Base-by-base conservation (phyloP, 2,329 filamentous ascomycete genomes). In the Aspergillus sp. region DNA sequence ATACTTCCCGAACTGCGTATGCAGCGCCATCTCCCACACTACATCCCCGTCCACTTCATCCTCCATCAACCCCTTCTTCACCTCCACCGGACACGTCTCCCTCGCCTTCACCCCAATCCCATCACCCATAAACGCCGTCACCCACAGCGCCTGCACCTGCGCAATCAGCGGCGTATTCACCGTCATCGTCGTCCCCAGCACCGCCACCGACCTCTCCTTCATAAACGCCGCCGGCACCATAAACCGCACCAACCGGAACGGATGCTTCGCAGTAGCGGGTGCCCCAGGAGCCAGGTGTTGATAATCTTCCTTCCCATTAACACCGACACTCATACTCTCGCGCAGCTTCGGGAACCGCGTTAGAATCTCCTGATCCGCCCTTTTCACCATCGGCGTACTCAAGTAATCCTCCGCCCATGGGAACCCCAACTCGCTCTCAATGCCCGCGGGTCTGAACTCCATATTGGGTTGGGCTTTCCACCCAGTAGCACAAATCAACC, bases 1-100 rank as follows among this genome's bases (percentile, higher is more conserved):
- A 83, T 88, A 88, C 64, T 82, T 86, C 4, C 88, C 88, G 71
- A 89, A 94, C 39, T 89, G 85, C 19, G 83, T 86, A 69, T 89
- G 81, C 50, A 92, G 76, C 23, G 87, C 82, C 0, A 88, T 85
- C 66, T 89, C 82, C 67, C 77, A 79, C 3, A 77, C 74, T 10
- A 87, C 54, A 71, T 77, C 66, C 11, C 69, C 58, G 8, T 69
- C 64, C 0, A 54, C 55, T 5, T 30, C n/a, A 25, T 10, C 17
- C 10, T 36, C 6, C 2, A 17, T 8, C 8, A 39, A n/a, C 6
- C 36, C 23, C 3, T 25, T 23, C 5, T 56, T 4, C 5, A 13
- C 47, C 11, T 58, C 62, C 2, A 32, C n/a, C 5, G 71, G 71
- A 23, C 71, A 73, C 7, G 30, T 51, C 66, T 71, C 57, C 62